These are phyloP conservation scores for Camelina neglecta DNA, from an alignment of 345 rosid genomes.

Conservation along the genomic window DNA sequence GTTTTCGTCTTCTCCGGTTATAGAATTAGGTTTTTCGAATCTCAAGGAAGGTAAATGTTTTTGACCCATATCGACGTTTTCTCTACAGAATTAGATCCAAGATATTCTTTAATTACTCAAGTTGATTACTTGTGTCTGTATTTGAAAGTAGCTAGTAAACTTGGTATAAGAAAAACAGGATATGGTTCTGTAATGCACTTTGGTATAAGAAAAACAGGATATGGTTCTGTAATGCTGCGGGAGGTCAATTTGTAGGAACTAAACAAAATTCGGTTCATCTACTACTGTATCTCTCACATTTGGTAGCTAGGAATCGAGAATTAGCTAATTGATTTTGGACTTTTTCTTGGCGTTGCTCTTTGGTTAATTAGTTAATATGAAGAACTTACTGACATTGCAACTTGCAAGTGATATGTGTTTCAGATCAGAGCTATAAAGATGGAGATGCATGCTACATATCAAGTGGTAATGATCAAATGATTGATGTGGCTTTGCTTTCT, in stretches of 20 bases:
- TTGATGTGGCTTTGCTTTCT: too few relatives aligned
- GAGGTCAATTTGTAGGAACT: not conserved
- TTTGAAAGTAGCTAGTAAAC: not conserved
- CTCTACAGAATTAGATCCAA: not conserved
- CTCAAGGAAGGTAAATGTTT: not conserved
- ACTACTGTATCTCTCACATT: not conserved
- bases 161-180: not conserved
- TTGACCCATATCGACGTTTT: conserved; percentile 3
- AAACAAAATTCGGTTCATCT: not conserved
- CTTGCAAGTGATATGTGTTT: not conserved
- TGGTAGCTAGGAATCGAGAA: not conserved
- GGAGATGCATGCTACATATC: not conserved
- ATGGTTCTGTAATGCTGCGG: not conserved
- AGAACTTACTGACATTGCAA: too few relatives aligned
- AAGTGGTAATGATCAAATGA: not conserved
- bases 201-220: not conserved
- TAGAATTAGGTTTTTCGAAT: not conserved
- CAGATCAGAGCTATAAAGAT: not conserved
- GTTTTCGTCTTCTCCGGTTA: conserved; percentile 7
- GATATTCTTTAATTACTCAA: not conserved
- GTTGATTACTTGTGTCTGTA: not conserved
- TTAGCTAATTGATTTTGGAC: not conserved
- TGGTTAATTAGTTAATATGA: too few relatives aligned
- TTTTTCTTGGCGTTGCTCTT: too few relatives aligned
- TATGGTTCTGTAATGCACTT: not conserved